Conservation (phyloP, 164 flowering plant species). For the Berberis vulgaris region DNA sequence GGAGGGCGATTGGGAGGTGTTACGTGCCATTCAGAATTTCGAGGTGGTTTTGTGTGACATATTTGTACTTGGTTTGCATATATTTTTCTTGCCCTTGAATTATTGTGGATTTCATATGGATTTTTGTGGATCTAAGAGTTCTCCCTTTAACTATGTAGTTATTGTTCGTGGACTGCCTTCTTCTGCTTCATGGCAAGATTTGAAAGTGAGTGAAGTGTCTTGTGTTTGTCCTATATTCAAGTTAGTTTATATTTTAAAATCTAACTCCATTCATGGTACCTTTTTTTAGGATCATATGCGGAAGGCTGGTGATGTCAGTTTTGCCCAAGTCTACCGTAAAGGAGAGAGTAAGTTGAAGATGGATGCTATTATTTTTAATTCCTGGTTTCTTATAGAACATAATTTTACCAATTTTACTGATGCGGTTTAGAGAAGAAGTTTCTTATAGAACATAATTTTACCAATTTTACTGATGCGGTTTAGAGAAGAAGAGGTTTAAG, state of each 20-base stretch:
- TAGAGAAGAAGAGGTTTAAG: background rate
- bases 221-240: background rate
- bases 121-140: background rate
- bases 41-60: slow-evolving; percentile 39
- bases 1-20: slow-evolving; percentile 34
- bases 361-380: background rate
- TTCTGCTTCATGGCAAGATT: slow-evolving; percentile 99
- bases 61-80: background rate
- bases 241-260: background rate
- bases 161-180: slow-evolving; percentile 91
- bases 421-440: too few species aligned
- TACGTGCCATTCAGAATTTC: slow-evolving; percentile 81
- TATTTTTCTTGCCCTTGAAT: background rate
- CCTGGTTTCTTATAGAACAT: background rate
- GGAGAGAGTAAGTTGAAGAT: slow-evolving; percentile 49
- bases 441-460: background rate
- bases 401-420: background rate
- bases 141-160: slow-evolving; percentile 30
- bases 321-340: slow-evolving; percentile 92
- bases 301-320: slow-evolving; percentile 98
- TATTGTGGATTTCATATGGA: background rate
- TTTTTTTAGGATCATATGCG: slow-evolving; percentile 93
- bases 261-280: background rate
- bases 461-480: background rate
- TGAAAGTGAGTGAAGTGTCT: slow-evolving; percentile 50